Base-by-base conservation (phyloP, 1,284 basidiomycete species). In the Malassezia slooffiae region DNA sequence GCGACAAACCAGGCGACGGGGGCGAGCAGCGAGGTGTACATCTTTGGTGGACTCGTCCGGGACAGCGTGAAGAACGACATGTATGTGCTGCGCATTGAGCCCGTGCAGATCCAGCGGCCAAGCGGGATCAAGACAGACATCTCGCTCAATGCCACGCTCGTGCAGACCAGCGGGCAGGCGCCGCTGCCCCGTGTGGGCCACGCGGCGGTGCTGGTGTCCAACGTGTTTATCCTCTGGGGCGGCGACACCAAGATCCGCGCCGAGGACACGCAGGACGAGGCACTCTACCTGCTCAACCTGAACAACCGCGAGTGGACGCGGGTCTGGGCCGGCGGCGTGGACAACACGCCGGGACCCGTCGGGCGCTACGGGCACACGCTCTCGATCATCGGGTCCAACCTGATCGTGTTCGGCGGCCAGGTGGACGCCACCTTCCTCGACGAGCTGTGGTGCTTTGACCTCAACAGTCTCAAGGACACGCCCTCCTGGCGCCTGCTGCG, bases 331-430 rank as follows among this genome's bases (percentile, higher is more conserved):
- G 55, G 50, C 34, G 19, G 29, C 16, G 57, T 56, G 9, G 57
- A 41, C 31, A 52, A 45, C 26, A 50, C 51, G 3, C 74, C 80
- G 26, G 82, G 85, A 0, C 75, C 81, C 10, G 78, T 79, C 12
- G 93, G 93, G 8, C 77, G 93, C 38, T 96, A 97, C 67, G 93
- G 93, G 1, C 93, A 99, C 72, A 83, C 90, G 5, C 88, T 90
- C 16, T 81, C 85, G 21, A 90, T 99, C 81, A 77, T 83, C 47
- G 87, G 83, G 37, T 85, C 84, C 53, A 83, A 80, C 65, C 93
- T 97, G 73, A 86, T 86, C 67, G 78, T 97, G 30, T 96, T 95
- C 67, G 93, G 93, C 52, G 93, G 93, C 24, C 91, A 97, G 70
- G 87, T 89, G n/a, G 80, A 86, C 60, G 70, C 70, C 5, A 62